Evolutionary conservation across 2,329 filamentous ascomycete species (phyloP), one percentile per base, ranked within the genome.

Genomic region (Harringtonia aguacate): DNA sequence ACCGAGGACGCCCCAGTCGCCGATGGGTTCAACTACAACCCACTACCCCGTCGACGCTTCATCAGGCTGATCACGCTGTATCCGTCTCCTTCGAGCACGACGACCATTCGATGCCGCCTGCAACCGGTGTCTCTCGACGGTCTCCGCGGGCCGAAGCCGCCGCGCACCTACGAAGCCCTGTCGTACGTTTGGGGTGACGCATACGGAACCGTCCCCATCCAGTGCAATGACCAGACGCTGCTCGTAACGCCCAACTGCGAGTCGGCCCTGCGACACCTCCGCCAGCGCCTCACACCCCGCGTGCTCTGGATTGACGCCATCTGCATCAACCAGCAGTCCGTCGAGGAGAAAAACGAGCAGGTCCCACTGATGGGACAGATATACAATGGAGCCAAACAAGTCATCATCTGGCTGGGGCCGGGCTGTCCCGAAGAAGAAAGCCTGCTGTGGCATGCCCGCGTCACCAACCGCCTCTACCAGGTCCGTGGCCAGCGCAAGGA

Each of bases 121-220:
- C 24, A 10, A 6, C 24, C 6, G 7, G 24, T 27, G 10, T 20
- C 34, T 9, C 34, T 36, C n/a, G 34, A 36, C 34, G 34, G 20
- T 13, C 37, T 39, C 24, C 7, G 24, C 24, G 10, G 6, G 24
- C 24, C 24, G 7, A 27, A 10, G 24, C 24, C 7, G 24, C 24
- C 6, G 24, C 24, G 24, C 7, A 27, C 8, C n/a, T 46, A 43
- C 31, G 45, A 46, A 33, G 45, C 45, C 17, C 27, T 46, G 7
- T 46, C 45, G 14, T 46, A 46, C 30, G 45, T 39, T 8, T 43
- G 40, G 41, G 45, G 45, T 22, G 45, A 43, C 24, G 20, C 30
- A 13, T 8, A 14, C 13, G 18, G 38, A 14, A 35, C 34, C 24
- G 28, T 35, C 24, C 12, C 36, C 44, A 39, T 46, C 35, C 36